Base-by-base conservation (phyloP, 2,329 filamentous ascomycete species). In the Aspergillus sp. region DNA sequence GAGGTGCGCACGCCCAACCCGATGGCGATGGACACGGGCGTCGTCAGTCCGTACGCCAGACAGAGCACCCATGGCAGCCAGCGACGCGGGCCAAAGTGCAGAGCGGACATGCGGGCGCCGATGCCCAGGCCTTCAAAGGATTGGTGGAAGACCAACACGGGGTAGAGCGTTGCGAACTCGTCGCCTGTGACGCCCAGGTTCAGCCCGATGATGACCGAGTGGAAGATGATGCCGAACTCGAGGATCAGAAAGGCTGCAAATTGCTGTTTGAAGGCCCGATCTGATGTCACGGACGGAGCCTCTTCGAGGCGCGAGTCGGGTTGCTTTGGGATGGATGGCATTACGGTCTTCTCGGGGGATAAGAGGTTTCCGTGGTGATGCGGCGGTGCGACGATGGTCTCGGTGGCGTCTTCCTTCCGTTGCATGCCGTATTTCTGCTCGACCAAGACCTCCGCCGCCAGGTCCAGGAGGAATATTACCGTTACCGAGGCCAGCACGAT, bases 111-210 rank as follows among this genome's bases (percentile, higher is more conserved):
- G 45, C 83, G 76, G 0, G 83, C 81, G 13, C 83, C 83, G 34
- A 86, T 81, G 66, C 83, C 83, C 0, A 86, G 76, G 47, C 83
- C 83, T 59, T 86, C 83, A 53, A 86, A 86, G 10, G 80, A 78
- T 62, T 86, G 83, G 59, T 86, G 83, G 70, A 86, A 86, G 50
- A 84, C 78, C 1, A 87, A 73, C 36, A 85, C 83, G 2, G 80
- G 78, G 63, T 84, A 84, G 2, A 86, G 73, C 0, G 81, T 79
- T 29, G 71, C 66, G 68, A 86, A 86, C 44, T 85, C 82, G 0
- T 76, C 67, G 20, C 81, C 78, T 0, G 79, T 76, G n/a, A 84
- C 81, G 7, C 81, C 84, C 9, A 86, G 72, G 49, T 83, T 86
- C 49, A 86, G 75, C 2, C 83, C 83, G 55, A 86, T 85, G 64